Percentiles rank a stretch among this genome's conserved stretches.
Evolutionary conservation across 176 grass and related monocot genomes (phyloP).

Genomic region (Eleusine coracana): DNA sequence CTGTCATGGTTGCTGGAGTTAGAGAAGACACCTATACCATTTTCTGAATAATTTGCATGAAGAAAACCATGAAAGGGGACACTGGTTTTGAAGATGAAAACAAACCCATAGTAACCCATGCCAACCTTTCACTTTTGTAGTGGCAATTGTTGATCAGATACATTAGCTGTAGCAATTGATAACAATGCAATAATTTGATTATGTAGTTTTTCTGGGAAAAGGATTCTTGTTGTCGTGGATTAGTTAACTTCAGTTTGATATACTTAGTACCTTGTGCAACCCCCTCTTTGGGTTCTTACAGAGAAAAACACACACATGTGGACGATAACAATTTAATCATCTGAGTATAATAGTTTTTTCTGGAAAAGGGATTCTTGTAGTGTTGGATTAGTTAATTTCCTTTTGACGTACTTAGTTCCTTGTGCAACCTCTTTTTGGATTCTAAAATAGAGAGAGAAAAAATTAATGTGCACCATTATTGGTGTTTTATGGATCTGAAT

Average conservation of each 20-base stretch:
- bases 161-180: neutral
- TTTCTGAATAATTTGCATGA: constrained; percentile 4
- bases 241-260: neutral
- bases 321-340: neutral
- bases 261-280: neutral
- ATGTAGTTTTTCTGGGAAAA: neutral
- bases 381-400: constrained; percentile 1
- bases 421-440: neutral
- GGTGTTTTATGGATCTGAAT: constrained; percentile 2
- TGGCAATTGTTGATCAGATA: neutral
- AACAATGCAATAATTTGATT: neutral
- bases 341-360: neutral
- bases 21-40: neutral
- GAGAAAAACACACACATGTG: neutral
- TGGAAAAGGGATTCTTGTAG: neutral
- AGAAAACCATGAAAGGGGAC: neutral
- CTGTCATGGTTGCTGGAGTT: neutral
- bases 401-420: neutral
- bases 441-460: neutral
- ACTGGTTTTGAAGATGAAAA: neutral
- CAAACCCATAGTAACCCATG: neutral
- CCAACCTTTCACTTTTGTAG: neutral
- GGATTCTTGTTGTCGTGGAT: neutral
- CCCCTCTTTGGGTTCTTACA: neutral
- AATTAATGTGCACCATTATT: neutral